Evolutionary conservation across 73 alveolate genomes (phyloP).

Genomic region (Symbiodinium pilosum): DNA sequence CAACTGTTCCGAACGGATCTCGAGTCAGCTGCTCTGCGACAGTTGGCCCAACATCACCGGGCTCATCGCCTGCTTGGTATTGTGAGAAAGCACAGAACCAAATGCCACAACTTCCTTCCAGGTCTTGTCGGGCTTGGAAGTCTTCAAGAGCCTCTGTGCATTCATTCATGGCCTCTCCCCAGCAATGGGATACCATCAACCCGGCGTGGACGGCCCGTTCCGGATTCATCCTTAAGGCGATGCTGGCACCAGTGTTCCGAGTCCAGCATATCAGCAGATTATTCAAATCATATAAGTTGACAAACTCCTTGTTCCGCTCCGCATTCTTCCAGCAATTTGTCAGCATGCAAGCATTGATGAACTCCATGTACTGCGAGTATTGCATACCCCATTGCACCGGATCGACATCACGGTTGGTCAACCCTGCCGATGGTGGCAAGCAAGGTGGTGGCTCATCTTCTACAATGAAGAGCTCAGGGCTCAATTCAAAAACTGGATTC

Average conservation of each 20-base stretch:
- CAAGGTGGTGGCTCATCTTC: constrained; percentile 30
- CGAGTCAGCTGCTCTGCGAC: constrained; percentile 43
- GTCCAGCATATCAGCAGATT: constrained; percentile 46
- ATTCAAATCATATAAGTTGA: constrained; percentile 47
- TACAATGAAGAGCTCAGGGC: not conserved
- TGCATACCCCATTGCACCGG: constrained; percentile 85
- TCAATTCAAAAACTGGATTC: constrained; percentile 41
- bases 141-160: constrained; percentile 53
- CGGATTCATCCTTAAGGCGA: constrained; percentile 78
- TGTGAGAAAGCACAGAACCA: constrained; percentile 87
- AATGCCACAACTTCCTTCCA: not conserved
- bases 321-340: constrained; percentile 5
- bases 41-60: constrained; percentile 62
- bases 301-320: constrained; percentile 11
- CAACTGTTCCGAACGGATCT: constrained; percentile 68
- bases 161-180: constrained; percentile 74
- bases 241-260: constrained; percentile 57
- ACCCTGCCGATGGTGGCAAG: not conserved
- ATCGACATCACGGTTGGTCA: constrained; percentile 61
- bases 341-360: constrained; percentile 10
- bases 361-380: constrained; percentile 31
- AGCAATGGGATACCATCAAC: constrained; percentile 89
- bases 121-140: not conserved
- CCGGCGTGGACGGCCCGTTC: constrained; percentile 38
- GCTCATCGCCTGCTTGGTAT: constrained; percentile 81